Evolutionary conservation across 108 stramenopile genomes (phyloP), one percentile per base, ranked within the genome.

Genomic region (Schizochytrium sp.): DNA sequence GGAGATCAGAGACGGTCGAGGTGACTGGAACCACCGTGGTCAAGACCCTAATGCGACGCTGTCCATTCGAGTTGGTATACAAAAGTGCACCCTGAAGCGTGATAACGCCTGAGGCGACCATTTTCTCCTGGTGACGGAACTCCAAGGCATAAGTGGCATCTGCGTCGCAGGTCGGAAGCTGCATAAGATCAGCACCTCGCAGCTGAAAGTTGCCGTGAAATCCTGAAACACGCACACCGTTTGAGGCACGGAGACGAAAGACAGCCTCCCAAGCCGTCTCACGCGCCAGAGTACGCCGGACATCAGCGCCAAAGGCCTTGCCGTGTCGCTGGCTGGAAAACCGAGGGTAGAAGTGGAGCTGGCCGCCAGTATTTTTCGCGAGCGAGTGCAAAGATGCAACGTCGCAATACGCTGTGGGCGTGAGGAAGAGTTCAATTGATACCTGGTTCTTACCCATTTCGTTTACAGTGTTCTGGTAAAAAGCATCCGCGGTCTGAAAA

Each of bases 201-300:
- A 99, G 96, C 91, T 93, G 97, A 88, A 97, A 98, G 91, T 98
- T 99, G 19, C 99, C 99, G 91, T 97, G 97, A 92, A 98, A 98
- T 89, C 97, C 96, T 83, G 93, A 93, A 73, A 98, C 96, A 60
- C 96, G 93, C 94, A 99, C 95, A 57, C 99, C 99, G 88, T 96
- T 93, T 41, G 97, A 97, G 87, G 96, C 96, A 46, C 99, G 96
- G 73, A 98, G 97, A 17, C 99, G 94, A 96, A 98, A 97, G 61
- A 99, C 99, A 19, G 97, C 95, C 93, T 99, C 99, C 91, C 98
- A 98, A 19, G 95, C 97, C 28, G 97, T 98, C 46, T 91, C 88
- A 50, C 97, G 94, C 28, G 97, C 96, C 89, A 98, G 91, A 3
- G 91, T 91, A 57, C 95, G 94, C 57, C 89, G 41, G 3, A 99